Conservation (phyloP, 2,329 filamentous ascomycete species). For the Stagonosporopsis vannaccii region DNA sequence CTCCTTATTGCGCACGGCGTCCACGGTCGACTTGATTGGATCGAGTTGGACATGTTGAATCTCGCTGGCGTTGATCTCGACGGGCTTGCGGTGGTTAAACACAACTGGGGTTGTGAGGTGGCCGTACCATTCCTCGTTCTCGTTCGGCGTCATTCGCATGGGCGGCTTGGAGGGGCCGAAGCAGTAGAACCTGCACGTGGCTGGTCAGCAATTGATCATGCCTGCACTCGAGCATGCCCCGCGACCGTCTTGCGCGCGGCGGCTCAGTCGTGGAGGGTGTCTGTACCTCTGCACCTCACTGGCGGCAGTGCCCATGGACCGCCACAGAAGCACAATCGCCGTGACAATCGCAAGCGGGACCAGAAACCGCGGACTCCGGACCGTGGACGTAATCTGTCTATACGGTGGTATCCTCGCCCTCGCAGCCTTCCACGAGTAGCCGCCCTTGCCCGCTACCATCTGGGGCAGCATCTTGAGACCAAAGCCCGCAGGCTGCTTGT, state of each 20-base stretch:
- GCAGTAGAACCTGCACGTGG: constrained; percentile 81
- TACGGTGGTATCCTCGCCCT: constrained; percentile 79
- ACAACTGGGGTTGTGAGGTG: constrained; percentile 92
- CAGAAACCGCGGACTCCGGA: constrained; percentile 81
- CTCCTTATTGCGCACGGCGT: constrained; percentile 82
- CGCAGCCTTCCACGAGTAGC: constrained; percentile 90
- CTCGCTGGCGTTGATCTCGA: constrained; percentile 80
- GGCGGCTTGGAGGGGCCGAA: constrained; percentile 95
- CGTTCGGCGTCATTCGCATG: constrained; percentile 92
- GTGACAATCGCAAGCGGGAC: constrained; percentile 74
- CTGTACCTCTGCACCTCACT: constrained; percentile 89
- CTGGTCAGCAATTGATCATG: constrained; percentile 29
- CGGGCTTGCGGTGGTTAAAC: constrained; percentile 92
- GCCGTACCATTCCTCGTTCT: constrained; percentile 86
- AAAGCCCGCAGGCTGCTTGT: constrained; percentile 30
- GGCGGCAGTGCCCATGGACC: constrained; percentile 79
- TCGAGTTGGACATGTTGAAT: constrained; percentile 88
- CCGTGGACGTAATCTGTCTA: constrained; percentile 66
- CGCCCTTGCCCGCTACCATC: constrained; percentile 60
- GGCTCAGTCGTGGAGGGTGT: background rate
- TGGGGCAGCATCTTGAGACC: constrained; percentile 77
- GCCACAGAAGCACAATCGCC: constrained; percentile 83
- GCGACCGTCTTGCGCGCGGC: constrained; percentile 2
- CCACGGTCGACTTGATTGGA: constrained; percentile 77
- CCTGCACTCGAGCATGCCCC: background rate